Base-by-base conservation (phyloP, 805 yeast genomes). In the Yarrowia phangngaensis region DNA sequence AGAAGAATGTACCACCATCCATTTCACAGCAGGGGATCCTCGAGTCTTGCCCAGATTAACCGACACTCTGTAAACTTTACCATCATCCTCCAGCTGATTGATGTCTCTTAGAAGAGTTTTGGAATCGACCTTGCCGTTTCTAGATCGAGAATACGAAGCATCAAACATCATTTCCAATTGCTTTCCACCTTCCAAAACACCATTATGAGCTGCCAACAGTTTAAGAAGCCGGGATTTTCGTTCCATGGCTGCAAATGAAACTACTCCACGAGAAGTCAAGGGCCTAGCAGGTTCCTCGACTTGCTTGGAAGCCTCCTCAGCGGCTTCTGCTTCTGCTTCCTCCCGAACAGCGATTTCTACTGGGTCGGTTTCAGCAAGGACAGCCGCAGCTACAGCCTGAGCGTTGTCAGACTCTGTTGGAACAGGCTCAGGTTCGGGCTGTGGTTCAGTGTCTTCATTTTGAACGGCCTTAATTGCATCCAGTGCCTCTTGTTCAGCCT, bases 41-140 rank as follows among this genome's bases (percentile, higher is more conserved):
- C 46, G 27, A 7, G 33, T 36, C 6, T 56, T 52, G 4, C 59
- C 58, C 1, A 58, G 58, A 3, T 58, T 53, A 8, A 64, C 54
- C 3, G 48, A 51, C 8, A 64, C 41, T 9, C 60, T 58, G 16
- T 58, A 58, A 8, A 72, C 40, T 23, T 58, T 56, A 6, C 69
- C 66, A 9, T 67, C 61, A 0, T 55, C 53, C 4, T 62, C 62
- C 20, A 78, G 62, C 4, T 56, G 51, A 1, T 56, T 54, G 0
- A 75, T 64, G 54, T 76, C 82, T 5, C 72, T 69, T 6, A 60
- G 57, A 9, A 76, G 57, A 0, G 89, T 82, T 46, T 71, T 72
- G 24, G 75, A 70, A 55, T 82, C 89, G 13, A 79, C 67, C 1
- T 61, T 62, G 11, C 74, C 67, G 0, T 71, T 72, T 54, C 54